phyloP scores from a whole-genome alignment of 768 basidiomycete genomes.

The Omphalotus guepiniiformis region DNA sequence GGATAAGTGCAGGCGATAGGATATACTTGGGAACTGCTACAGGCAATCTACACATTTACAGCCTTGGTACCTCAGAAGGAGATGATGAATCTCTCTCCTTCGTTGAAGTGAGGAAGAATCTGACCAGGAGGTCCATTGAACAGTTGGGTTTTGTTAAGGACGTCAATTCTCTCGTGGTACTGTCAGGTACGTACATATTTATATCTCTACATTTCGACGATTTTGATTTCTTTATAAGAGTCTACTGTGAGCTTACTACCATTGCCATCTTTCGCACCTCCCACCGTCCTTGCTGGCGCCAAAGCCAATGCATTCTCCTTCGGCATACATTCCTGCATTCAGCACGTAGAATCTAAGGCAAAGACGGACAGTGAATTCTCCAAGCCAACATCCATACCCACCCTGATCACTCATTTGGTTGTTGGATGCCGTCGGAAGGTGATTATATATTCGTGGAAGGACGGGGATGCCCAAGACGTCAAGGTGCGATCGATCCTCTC shows the following conservation, averaged over 20 bases:
- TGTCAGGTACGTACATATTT: constrained; percentile 60
- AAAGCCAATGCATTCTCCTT: constrained; percentile 83
- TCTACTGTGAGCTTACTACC: constrained; percentile 69
- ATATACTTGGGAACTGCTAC: constrained; percentile 60
- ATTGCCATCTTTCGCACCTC: constrained; percentile 65
- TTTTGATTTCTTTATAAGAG: constrained; percentile 42
- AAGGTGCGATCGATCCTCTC: constrained; percentile 43
- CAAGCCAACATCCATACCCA: constrained; percentile 49
- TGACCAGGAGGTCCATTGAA: constrained; percentile 74
- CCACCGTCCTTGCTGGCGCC: constrained; percentile 69
- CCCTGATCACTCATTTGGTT: constrained; percentile 69
- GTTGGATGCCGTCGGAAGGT: constrained; percentile 85
- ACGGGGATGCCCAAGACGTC: constrained; percentile 71
- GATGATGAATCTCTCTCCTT: constrained; percentile 33
- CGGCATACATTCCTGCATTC: constrained; percentile 60
- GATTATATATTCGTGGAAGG: constrained; percentile 82
- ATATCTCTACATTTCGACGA: neutral
- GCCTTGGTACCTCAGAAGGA: constrained; percentile 31
- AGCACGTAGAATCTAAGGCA: constrained; percentile 28
- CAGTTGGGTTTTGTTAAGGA: constrained; percentile 84
- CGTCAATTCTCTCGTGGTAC: constrained; percentile 77
- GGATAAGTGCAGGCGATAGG: constrained; percentile 41
- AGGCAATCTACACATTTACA: constrained; percentile 53
- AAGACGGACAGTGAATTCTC: constrained; percentile 21
- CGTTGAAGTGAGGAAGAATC: constrained; percentile 61